Evolutionary conservation across 345 rosid genomes (phyloP).

Genomic region (Syzygium aqueum): DNA sequence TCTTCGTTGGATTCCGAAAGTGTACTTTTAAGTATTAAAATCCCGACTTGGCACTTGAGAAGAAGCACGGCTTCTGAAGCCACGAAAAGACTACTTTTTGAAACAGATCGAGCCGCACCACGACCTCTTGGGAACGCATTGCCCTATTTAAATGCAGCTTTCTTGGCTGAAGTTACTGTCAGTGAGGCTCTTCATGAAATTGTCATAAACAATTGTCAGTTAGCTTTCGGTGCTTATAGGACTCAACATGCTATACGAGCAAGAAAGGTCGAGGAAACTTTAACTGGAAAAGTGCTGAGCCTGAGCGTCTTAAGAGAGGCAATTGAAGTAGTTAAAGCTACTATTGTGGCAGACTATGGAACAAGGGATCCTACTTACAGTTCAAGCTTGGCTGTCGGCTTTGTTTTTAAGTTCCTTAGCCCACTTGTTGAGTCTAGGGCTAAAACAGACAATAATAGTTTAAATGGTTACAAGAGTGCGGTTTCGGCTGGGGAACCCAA

Average conservation of each 20-base stretch:
- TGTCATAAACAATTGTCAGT: slow-evolving; percentile 33
- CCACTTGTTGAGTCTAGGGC: slow-evolving; percentile 17
- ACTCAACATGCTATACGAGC: slow-evolving; percentile 66
- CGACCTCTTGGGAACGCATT: slow-evolving; percentile 74
- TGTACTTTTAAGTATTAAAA: slow-evolving; percentile 43
- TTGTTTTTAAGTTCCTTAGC: slow-evolving; percentile 54
- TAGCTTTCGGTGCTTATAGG: slow-evolving; percentile 84
- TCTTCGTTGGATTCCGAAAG: slow-evolving; percentile 40
- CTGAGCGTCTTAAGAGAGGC: slow-evolving; percentile 42
- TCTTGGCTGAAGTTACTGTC: slow-evolving; percentile 49
- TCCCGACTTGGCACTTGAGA: slow-evolving; percentile 26
- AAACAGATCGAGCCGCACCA: slow-evolving; percentile 77
- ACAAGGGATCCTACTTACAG: slow-evolving; percentile 34
- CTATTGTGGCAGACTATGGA: slow-evolving; percentile 46
- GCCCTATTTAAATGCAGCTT: slow-evolving; percentile 72
- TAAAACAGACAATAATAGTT: slow-evolving; percentile 1
- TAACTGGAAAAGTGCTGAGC: slow-evolving; percentile 47
- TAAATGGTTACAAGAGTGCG: slow-evolving; percentile 3
- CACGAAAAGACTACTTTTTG: slow-evolving; percentile 31
- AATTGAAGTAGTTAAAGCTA: slow-evolving; percentile 29
- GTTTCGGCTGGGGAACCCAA: slow-evolving; percentile 1
- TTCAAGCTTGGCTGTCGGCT: slow-evolving; percentile 72
- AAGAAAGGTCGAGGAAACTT: slow-evolving; percentile 41
- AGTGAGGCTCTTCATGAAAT: slow-evolving; percentile 23
- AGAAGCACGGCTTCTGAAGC: slow-evolving; percentile 12